Percentiles rank a stretch among this genome's conserved stretches.
Conservation (phyloP, 1,284 basidiomycete genomes). For the Cutaneotrichosporon sp. region DNA sequence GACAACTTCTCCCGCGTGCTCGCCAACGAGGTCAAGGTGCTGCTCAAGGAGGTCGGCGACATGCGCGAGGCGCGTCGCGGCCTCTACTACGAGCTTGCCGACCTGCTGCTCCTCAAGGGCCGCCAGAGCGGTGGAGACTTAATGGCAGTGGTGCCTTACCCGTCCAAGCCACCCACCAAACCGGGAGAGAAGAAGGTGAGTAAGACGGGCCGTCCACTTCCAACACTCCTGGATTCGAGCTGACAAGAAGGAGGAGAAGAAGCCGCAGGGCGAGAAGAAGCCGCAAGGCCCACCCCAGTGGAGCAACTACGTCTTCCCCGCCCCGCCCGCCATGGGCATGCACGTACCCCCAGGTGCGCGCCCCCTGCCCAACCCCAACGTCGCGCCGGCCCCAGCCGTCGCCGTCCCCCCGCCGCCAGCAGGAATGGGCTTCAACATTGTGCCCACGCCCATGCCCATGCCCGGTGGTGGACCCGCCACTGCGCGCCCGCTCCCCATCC, state of each 20-base stretch:
- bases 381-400: neutral
- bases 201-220: too few relatives aligned
- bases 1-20: conserved; percentile 52
- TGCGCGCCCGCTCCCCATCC: conserved; percentile 8
- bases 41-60: conserved; percentile 53
- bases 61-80: conserved; percentile 51
- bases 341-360: neutral
- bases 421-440: conserved; percentile 2
- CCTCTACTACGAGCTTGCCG: conserved; percentile 50
- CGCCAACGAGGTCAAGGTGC: conserved; percentile 48
- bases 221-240: neutral
- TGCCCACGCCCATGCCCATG: conserved; percentile 1
- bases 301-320: conserved; percentile 13
- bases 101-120: conserved; percentile 52
- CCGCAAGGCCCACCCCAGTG: conserved; percentile 15
- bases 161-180: conserved; percentile 37
- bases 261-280: conserved; percentile 13
- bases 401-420: neutral
- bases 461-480: neutral
- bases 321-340: conserved; percentile 8
- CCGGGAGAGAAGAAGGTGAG: conserved; percentile 28
- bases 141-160: conserved; percentile 53
- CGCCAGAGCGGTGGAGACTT: conserved; percentile 51
- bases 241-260: conserved; percentile 5
- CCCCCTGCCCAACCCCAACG: conserved; percentile 3